Base-by-base conservation (phyloP, 805 yeast species). In the Kuraishia floccosa region DNA sequence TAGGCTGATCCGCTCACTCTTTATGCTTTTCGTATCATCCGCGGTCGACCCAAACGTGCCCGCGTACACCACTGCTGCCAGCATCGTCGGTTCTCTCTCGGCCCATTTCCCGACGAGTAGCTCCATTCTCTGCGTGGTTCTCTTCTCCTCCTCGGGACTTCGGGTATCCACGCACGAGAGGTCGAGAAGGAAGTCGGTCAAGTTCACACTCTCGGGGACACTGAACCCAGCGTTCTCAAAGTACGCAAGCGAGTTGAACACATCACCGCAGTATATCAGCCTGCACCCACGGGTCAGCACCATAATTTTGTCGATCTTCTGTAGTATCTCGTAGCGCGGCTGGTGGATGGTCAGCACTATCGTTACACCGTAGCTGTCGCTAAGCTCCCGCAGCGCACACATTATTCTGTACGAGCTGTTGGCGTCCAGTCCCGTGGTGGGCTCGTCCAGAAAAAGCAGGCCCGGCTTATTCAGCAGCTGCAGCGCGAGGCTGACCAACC, bases 391-490 rank as follows among this genome's bases (percentile, higher is more conserved):
- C 30, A 81, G 58, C 0, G 77, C 70, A 25, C 65, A 54, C 6
- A 80, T 61, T 25, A 80, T 56, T 32, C 69, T 57, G 36, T 62
- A 65, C 0, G 89, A 81, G 3, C 83, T 70, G 33, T 69, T 70
- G 2, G 87, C 73, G 47, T 80, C 91, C 16, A 80, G 54, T 1
- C 89, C 89, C 0, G 89, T 79, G 2, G 91, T 80, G 3, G 91
- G 89, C 41, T 80, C 89, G 46, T 80, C 91, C 27, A 80, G 50
- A 42, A 78, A 80, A 37, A 80, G 50, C 3, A 80, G 54, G 1
- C 80, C 66, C 1, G 89, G 89, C 35, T 70, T 75, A 9, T 75
- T 65, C 29, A 80, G 56, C 42, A 80, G 56, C 44, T 80, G 87
- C 8, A 79, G 67, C 0, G 83, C 87, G 22, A 80, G 59, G 25